phyloP scores from a whole-genome alignment of 352 stramenopile genomes.

The Pythium grandisporangium region DNA sequence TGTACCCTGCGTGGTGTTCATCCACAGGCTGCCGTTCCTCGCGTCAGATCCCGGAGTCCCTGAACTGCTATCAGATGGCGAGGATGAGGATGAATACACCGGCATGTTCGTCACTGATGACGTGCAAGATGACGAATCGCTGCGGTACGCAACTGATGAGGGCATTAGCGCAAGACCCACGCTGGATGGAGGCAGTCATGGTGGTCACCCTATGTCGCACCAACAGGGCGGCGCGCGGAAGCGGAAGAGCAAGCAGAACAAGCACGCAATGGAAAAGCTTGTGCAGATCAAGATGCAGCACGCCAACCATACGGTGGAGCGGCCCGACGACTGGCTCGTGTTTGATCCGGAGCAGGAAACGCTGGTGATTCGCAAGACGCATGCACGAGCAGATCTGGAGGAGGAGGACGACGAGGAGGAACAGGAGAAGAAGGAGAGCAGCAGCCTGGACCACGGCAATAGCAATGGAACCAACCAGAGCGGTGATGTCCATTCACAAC shows the following conservation, averaged over 20 bases:
- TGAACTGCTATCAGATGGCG: constrained; percentile 46
- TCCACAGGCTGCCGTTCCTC: constrained; percentile 41
- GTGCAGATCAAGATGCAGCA: constrained; percentile 51
- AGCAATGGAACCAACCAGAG: no score
- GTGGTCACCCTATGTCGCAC: no score
- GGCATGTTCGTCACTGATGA: constrained; percentile 10
- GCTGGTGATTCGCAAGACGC: constrained; percentile 53
- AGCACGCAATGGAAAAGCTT: constrained; percentile 31
- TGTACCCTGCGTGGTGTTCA: not conserved
- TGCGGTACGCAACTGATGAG: constrained; percentile 9
- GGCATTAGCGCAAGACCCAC: constrained; percentile 1
- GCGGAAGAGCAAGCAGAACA: no score
- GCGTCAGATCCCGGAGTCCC: constrained; percentile 42
- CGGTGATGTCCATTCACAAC: no score
- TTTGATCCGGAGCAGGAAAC: constrained; percentile 55
- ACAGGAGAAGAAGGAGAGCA: no score
- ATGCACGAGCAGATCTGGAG: no score
- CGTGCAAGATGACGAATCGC: constrained; percentile 13
- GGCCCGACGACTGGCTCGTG: constrained; percentile 66
- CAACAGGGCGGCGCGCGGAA: no score
- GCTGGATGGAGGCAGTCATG: no score
- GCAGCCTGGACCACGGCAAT: no score
- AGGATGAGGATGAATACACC: constrained; percentile 5
- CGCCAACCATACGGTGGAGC: constrained; percentile 34
- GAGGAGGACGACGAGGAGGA: no score